A percentile compares a stretch with the other conserved stretches of the same genome.
These are phyloP conservation scores for Lenwebbia sp. DNA, from an alignment of 345 rosid species.

Conservation along the genomic window DNA sequence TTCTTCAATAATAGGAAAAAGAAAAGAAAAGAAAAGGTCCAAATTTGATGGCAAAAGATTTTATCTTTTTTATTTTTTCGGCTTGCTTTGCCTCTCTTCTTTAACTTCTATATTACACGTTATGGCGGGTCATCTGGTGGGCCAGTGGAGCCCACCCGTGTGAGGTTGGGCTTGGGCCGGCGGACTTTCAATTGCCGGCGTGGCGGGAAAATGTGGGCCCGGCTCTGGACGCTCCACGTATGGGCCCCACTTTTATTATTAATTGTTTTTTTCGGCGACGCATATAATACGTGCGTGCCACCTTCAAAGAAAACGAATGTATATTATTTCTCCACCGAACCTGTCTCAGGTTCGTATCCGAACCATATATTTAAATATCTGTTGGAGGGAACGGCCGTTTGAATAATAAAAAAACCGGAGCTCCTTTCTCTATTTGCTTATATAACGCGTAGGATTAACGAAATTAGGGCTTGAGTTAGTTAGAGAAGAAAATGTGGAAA, in stretches of 20 bases:
- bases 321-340: background rate
- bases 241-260: background rate
- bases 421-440: background rate
- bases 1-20: background rate
- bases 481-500: background rate
- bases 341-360: slow-evolving; percentile 36
- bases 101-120: background rate
- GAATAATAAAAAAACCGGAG: background rate
- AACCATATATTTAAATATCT: slow-evolving; percentile 32
- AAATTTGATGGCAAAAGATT: background rate
- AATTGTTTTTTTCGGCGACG: background rate
- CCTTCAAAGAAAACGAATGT: background rate
- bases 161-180: slow-evolving; percentile 27
- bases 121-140: background rate
- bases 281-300: background rate
- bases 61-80: background rate
- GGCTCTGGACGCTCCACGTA: slow-evolving; percentile 1
- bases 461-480: background rate
- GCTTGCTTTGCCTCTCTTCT: background rate
- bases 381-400: slow-evolving; percentile 30
- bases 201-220: background rate
- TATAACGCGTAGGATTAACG: background rate
- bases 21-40: background rate
- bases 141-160: slow-evolving; percentile 5
- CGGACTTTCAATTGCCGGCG: background rate